A percentile compares a stretch with the other conserved stretches of the same genome.
Conservation (phyloP, 2,329 filamentous ascomycete species). For the Fusarium sp. region DNA sequence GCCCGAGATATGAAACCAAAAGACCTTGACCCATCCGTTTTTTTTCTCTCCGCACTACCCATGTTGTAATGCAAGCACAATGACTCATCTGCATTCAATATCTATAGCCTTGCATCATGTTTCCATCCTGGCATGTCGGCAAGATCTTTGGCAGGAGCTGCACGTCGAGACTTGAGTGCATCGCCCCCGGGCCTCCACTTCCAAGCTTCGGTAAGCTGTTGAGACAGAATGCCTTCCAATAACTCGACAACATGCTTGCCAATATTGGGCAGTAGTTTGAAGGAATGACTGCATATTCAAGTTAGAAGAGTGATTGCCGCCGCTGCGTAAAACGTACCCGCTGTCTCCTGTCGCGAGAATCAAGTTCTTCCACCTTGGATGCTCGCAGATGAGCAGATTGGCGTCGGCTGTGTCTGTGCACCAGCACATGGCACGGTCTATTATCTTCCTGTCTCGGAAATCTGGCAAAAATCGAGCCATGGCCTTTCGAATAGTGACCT, state of each 20-base stretch:
- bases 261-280: conserved; percentile 8
- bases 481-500: conserved; percentile 1
- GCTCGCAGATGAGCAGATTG: conserved; percentile 11
- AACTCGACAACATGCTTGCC: conserved; percentile 14
- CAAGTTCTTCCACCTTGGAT: conserved; percentile 13
- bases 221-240: neutral
- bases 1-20: neutral
- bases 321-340: conserved; percentile 1
- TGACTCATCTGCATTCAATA: neutral
- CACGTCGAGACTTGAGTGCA: conserved; percentile 13
- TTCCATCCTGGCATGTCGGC: conserved; percentile 11
- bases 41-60: neutral
- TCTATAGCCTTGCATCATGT: neutral
- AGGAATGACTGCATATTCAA: neutral
- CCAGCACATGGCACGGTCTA: conserved; percentile 15
- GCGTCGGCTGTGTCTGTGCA: conserved; percentile 13
- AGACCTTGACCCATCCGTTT: neutral
- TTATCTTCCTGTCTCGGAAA: neutral
- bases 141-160: conserved; percentile 6
- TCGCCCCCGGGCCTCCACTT: conserved; percentile 11
- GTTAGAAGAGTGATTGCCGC: neutral
- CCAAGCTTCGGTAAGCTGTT: conserved; percentile 1
- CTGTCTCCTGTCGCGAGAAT: conserved; percentile 12
- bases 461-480: conserved; percentile 5
- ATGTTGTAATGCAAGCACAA: neutral